phyloP scores from a whole-genome alignment of 2,329 filamentous ascomycete species.

The Monosporascus sp. region DNA sequence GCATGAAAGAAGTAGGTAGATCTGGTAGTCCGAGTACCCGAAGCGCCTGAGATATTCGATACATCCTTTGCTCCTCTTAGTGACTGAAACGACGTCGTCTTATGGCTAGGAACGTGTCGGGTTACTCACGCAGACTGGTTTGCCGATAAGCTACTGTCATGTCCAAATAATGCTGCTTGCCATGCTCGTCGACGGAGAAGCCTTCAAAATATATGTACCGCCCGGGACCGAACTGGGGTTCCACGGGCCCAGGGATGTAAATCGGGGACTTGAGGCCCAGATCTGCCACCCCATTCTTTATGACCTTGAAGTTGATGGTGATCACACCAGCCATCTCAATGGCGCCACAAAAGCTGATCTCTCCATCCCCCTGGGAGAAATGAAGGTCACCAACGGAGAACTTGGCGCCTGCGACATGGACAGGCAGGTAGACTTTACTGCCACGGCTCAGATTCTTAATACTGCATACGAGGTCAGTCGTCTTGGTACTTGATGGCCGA shows the following conservation, averaged over 20 bases:
- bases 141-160: constrained; percentile 82
- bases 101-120: neutral
- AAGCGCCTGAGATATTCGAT: constrained; percentile 77
- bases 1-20: constrained; percentile 79
- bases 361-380: constrained; percentile 83
- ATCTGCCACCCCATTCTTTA: constrained; percentile 72
- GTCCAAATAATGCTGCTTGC: constrained; percentile 86
- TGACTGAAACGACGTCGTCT: neutral
- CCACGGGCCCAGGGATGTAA: constrained; percentile 80
- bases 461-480: constrained; percentile 5
- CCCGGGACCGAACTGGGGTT: constrained; percentile 80
- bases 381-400: constrained; percentile 88
- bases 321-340: constrained; percentile 94
- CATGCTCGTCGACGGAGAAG: constrained; percentile 81
- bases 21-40: constrained; percentile 68
- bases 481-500: neutral
- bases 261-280: constrained; percentile 77
- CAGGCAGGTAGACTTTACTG: constrained; percentile 78
- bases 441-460: constrained; percentile 82
- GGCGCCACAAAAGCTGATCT: constrained; percentile 83
- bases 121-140: constrained; percentile 55
- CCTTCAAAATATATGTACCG: constrained; percentile 83
- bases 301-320: constrained; percentile 82
- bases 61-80: constrained; percentile 38
- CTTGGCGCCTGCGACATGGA: constrained; percentile 81